phyloP scores from a whole-genome alignment of 768 basidiomycete species.

The Auricularia heimuer region DNA sequence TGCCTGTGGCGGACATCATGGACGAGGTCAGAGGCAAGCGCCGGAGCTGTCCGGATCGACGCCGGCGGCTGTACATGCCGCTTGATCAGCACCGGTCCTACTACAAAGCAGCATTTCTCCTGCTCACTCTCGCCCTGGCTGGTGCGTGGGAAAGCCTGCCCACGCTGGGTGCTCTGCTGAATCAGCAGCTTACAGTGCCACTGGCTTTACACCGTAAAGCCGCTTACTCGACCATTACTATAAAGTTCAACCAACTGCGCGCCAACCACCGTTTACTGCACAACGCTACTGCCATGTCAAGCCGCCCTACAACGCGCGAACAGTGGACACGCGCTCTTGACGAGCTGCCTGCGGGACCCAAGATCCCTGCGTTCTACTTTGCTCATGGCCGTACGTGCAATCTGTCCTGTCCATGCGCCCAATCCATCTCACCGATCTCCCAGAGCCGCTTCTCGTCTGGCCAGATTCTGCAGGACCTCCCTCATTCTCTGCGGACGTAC shows the following conservation, averaged over 20 bases:
- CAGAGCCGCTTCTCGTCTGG: constrained; percentile 35
- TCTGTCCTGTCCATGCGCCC: neutral
- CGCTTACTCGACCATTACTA: no score
- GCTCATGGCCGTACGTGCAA: constrained; percentile 44
- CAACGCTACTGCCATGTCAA: neutral
- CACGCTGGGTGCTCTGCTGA: no score
- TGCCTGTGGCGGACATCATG: constrained; percentile 14
- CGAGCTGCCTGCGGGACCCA: constrained; percentile 43
- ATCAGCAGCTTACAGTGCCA: no score
- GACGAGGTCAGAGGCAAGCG: no score
- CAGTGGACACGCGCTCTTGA: constrained; percentile 47
- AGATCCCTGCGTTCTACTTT: constrained; percentile 70
- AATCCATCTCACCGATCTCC: neutral
- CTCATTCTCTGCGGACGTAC: constrained; percentile 11
- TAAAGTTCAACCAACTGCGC: no score
- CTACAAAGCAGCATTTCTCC: no score
- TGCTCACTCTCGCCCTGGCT: no score
- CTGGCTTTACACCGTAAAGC: no score
- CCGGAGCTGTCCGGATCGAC: no score
- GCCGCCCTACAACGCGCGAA: constrained; percentile 26
- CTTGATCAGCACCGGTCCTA: no score
- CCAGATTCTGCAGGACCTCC: constrained; percentile 13
- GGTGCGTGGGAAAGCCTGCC: no score
- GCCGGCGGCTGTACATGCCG: no score
- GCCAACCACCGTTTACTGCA: neutral